Evolutionary conservation across 306 rosid genomes (phyloP), one percentile per base, ranked within the genome.

Genomic region (Acacia melanoxylon): DNA sequence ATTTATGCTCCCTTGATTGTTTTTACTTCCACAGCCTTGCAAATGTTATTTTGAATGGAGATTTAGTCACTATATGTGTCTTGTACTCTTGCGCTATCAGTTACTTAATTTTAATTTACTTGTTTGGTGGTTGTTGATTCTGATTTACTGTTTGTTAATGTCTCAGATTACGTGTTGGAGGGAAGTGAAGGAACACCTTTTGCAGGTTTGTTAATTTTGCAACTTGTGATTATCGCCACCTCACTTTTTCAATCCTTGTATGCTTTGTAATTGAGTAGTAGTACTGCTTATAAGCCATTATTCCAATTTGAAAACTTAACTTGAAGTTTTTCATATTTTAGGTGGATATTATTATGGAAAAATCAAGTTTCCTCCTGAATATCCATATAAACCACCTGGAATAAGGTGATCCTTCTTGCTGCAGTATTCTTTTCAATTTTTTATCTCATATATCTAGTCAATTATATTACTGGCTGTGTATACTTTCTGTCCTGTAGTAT

Each of bases 141-240:
- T 86, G 77, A 85, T 70, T 76, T 81, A 33, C 80, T 80, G 25
- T 70, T 35, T 74, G 29, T 37, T 72, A 59, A 67, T 83, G 45
- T 83, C 83, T 72, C 90, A 95, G 99, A 95, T 91, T 95, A 93
- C 31, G 94, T 95, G 62, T 80, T 95, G 90, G 99, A 95, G 89
- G n/a, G 99, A 92, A 93, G 97, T 54, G 96, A 94, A 86, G 99
- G 94, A 83, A 95, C 99, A 62, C 97, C 99, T 71, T 95, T 95
- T 90, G 90, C 97, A 82, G 98, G 99, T 96, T 77, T 75, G 88
- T 75, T 16, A 58, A 25, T 65, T 35, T 80, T 68, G 45, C 68
- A 22, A 74, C 49, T 56, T 80, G 25, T 65, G 78, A 78, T 84
- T 31, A 76, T 80, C 25, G 80, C 72, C 71, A 44, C 40, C 78